Conservation (phyloP, 768 basidiomycete species). For the Russula sp. region DNA sequence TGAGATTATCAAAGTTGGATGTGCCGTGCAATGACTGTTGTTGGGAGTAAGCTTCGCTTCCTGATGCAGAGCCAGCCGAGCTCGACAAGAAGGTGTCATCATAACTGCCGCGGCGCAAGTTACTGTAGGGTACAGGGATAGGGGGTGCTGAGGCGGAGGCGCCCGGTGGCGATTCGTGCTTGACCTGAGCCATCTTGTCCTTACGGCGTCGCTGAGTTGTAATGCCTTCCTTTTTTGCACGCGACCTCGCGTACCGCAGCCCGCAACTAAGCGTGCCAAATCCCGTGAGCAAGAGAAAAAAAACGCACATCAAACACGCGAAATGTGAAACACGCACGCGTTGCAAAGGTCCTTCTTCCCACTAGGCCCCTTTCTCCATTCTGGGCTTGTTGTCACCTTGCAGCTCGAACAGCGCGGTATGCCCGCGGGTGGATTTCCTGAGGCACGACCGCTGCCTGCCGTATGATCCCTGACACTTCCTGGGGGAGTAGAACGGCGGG, state of each 20-base stretch:
- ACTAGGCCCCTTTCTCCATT: constrained; percentile 89
- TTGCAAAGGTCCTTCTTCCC: constrained; percentile 92
- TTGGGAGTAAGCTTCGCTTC: constrained; percentile 48
- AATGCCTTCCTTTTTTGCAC: constrained; percentile 83
- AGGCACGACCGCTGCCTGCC: constrained; percentile 45
- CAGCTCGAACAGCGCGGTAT: constrained; percentile 75
- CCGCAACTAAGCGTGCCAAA: constrained; percentile 57
- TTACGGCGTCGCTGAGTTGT: constrained; percentile 59
- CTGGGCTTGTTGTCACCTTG: constrained; percentile 76
- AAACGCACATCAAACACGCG: constrained; percentile 25
- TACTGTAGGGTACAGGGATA: constrained; percentile 47
- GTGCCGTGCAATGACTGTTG: constrained; percentile 39
- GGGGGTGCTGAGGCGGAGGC: constrained; percentile 36
- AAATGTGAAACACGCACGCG: constrained; percentile 58
- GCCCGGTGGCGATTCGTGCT: constrained; percentile 32
- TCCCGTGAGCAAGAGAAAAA: constrained; percentile 28
- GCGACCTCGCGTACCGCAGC: constrained; percentile 79
- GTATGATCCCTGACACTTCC: constrained; percentile 49
- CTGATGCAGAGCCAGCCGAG: constrained; percentile 54
- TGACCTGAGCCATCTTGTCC: constrained; percentile 48
- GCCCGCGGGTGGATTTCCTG: constrained; percentile 69
- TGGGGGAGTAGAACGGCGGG: constrained; percentile 45
- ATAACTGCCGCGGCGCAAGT: constrained; percentile 47
- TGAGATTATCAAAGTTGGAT: constrained; percentile 43
- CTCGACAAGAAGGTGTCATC: constrained; percentile 46